Evolutionary conservation across 805 yeast genomes (phyloP).

Genomic region (Saturnispora kantuleensis): DNA sequence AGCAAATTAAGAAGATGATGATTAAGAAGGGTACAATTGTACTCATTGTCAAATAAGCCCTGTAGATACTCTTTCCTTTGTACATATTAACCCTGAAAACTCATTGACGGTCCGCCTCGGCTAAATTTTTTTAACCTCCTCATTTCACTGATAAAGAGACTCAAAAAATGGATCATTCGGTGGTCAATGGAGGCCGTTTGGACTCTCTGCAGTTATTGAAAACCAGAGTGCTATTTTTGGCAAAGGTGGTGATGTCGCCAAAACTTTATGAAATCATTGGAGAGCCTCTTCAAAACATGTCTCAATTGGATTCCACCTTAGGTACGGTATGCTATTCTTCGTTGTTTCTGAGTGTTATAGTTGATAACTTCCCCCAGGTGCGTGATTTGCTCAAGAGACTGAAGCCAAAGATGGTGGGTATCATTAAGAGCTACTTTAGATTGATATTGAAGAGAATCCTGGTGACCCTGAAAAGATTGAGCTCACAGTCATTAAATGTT

Average conservation of each 20-base stretch:
- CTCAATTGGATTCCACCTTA: slow-evolving; percentile 23
- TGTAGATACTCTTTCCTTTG: too few species aligned
- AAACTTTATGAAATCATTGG: slow-evolving; percentile 21
- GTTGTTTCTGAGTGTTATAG: slow-evolving; percentile 16
- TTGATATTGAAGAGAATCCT: not conserved
- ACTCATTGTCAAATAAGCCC: slow-evolving; percentile 15
- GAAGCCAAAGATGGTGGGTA: not conserved
- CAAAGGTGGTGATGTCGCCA: slow-evolving; percentile 17
- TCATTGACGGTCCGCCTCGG: not conserved
- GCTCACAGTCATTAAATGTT: not conserved
- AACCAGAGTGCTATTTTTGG: slow-evolving; percentile 10
- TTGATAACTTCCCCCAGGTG: slow-evolving; percentile 7
- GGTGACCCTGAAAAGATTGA: not conserved
- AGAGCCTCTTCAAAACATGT: slow-evolving; percentile 20
- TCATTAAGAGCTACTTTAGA: not conserved
- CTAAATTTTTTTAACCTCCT: not conserved
- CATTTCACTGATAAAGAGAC: too few species aligned
- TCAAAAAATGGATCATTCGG: not conserved
- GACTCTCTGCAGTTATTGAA: not conserved
- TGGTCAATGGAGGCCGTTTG: not conserved
- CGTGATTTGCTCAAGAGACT: not conserved
- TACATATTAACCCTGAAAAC: too few species aligned
- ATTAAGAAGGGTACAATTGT: slow-evolving; percentile 30
- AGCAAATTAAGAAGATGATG: slow-evolving; percentile 42
- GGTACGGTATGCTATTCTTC: slow-evolving; percentile 27